Percentiles rank a stretch among this genome's conserved stretches.
Conservation (phyloP, 2,329 filamentous ascomycete species). For the Lecanicillium sp. region DNA sequence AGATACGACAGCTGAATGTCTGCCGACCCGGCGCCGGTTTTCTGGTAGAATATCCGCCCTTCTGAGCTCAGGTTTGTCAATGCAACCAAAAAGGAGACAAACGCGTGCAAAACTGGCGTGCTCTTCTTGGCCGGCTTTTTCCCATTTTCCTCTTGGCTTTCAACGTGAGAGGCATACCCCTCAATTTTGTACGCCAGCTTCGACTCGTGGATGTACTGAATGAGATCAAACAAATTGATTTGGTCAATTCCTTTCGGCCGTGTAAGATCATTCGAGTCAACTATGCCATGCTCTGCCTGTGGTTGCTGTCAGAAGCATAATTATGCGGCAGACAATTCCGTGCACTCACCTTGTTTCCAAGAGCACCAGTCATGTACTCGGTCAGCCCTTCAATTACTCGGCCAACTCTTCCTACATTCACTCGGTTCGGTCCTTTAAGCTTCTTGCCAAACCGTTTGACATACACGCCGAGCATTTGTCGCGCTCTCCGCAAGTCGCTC, state of each 20-base stretch:
- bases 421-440: conserved; percentile 82
- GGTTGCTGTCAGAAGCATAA: conserved; percentile 2
- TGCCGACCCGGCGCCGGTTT: conserved; percentile 22
- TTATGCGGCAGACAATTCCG: neutral
- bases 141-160: conserved; percentile 35
- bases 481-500: conserved; percentile 62
- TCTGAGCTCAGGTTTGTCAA: conserved; percentile 78
- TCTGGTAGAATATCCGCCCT: conserved; percentile 58
- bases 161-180: conserved; percentile 64
- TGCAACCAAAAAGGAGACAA: conserved; percentile 61
- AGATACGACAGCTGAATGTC: conserved; percentile 71
- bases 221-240: conserved; percentile 86
- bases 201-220: conserved; percentile 81
- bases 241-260: conserved; percentile 84
- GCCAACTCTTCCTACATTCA: conserved; percentile 83
- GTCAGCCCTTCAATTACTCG: conserved; percentile 74
- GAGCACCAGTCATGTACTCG: conserved; percentile 54
- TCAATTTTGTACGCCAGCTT: conserved; percentile 94
- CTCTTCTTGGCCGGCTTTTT: conserved; percentile 16
- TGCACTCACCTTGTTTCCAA: conserved; percentile 36
- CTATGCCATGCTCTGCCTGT: conserved; percentile 51
- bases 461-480: conserved; percentile 72
- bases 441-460: conserved; percentile 81
- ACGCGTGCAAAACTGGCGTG: conserved; percentile 45
- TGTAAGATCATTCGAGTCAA: conserved; percentile 65